Evolutionary conservation across 2,329 filamentous ascomycete genomes (phyloP).

Genomic region (Acarospora socialis): DNA sequence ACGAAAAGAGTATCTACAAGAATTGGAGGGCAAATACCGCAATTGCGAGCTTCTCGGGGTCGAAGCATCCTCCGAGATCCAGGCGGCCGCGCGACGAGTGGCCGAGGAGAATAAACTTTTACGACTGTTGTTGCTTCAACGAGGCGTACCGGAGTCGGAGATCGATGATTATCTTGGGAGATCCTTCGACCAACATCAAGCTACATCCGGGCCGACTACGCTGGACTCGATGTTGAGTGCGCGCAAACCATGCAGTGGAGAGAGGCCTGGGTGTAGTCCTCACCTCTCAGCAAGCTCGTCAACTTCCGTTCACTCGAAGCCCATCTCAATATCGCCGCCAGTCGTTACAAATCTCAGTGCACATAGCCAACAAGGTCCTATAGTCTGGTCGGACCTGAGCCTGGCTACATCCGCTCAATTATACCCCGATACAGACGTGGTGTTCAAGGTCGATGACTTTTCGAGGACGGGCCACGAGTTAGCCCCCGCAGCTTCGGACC

Average conservation of each 20-base stretch:
- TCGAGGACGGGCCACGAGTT: no score
- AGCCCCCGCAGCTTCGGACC: no score
- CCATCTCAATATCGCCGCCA: neutral
- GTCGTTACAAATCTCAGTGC: neutral
- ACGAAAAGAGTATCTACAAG: slow-evolving; percentile 57
- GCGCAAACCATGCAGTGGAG: neutral
- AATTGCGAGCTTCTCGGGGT: slow-evolving; percentile 51
- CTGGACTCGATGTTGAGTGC: neutral
- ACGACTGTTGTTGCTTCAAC: slow-evolving; percentile 41
- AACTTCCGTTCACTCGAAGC: neutral
- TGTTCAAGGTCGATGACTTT: no score
- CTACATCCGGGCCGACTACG: neutral
- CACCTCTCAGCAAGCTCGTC: neutral
- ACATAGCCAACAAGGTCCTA: neutral
- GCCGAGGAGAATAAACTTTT: slow-evolving; percentile 55
- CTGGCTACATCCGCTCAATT: no score
- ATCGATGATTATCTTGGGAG: slow-evolving; percentile 27
- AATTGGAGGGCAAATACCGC: slow-evolving; percentile 51
- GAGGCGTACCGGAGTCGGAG: slow-evolving; percentile 43
- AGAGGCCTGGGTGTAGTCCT: neutral
- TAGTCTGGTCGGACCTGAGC: no score
- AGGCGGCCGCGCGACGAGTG: slow-evolving; percentile 53
- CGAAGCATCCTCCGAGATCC: slow-evolving; percentile 56
- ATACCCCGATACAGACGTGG: no score
- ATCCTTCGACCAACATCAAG: neutral